Conservation (phyloP, 306 rosid genomes). For the Luffa acutangula region DNA sequence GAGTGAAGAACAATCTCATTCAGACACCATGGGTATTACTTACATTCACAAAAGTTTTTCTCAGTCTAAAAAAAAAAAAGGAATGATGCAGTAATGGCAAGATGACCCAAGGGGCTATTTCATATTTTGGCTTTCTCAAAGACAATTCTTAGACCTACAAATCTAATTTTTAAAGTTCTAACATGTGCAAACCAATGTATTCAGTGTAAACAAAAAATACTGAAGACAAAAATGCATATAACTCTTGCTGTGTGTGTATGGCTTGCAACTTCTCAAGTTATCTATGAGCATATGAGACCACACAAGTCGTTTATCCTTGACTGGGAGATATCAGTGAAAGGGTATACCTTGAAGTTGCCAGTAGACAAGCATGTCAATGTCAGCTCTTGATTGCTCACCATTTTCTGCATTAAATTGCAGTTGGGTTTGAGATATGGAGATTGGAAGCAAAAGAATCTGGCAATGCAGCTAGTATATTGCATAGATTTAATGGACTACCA, state of each 20-base stretch:
- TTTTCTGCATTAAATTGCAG: constrained; percentile 46
- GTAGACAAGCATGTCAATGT: constrained; percentile 70
- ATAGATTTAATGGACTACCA: neutral
- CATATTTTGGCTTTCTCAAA: neutral
- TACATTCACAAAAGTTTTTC: neutral
- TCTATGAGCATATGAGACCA: constrained; percentile 45
- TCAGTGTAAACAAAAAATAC: neutral
- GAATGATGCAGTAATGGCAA: neutral
- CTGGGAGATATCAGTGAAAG: constrained; percentile 56
- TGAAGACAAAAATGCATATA: neutral
- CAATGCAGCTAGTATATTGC: neutral
- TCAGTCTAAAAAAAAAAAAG: neutral
- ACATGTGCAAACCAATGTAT: neutral
- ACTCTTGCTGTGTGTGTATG: neutral
- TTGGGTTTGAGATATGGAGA: neutral
- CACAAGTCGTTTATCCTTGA: constrained; percentile 72
- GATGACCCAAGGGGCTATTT: neutral
- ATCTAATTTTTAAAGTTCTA: neutral
- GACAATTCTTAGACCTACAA: neutral
- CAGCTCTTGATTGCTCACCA: constrained; percentile 69
- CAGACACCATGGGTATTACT: neutral
- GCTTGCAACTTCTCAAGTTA: neutral
- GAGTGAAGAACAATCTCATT: neutral
- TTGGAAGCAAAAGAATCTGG: neutral
- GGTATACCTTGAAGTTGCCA: constrained; percentile 70